phyloP scores from a whole-genome alignment of 495 filamentous ascomycete genomes.

The Hyaloscypha finlandica region DNA sequence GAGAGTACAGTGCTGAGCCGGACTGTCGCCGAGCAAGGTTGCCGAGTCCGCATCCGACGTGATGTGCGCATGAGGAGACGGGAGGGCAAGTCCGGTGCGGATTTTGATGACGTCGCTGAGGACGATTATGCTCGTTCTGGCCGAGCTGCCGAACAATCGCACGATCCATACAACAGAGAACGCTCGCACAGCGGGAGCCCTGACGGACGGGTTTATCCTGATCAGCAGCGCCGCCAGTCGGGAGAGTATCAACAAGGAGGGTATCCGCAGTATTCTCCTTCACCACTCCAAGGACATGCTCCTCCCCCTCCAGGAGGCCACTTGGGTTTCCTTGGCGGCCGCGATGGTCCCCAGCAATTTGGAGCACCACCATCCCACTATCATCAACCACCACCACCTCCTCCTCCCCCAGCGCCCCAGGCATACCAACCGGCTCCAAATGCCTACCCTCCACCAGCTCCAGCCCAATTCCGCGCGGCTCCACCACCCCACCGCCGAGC shows the following conservation, averaged over 20 bases:
- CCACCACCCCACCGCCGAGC: constrained; percentile 9
- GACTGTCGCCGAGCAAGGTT: constrained; percentile 94
- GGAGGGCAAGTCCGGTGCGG: constrained; percentile 63
- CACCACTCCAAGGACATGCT: background rate
- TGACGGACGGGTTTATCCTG: background rate
- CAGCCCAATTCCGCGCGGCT: background rate
- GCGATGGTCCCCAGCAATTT: background rate
- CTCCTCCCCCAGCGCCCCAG: background rate
- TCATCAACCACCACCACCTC: constrained; percentile 48
- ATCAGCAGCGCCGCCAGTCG: constrained; percentile 4
- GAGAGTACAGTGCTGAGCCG: constrained; percentile 89
- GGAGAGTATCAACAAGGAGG: constrained; percentile 4
- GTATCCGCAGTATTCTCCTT: background rate
- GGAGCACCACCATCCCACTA: constrained; percentile 38
- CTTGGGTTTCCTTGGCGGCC: background rate
- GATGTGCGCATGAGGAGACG: constrained; percentile 94
- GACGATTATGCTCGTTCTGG: constrained; percentile 19
- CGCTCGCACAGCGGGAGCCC: constrained; percentile 19
- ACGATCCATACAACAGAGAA: constrained; percentile 16
- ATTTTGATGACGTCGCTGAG: constrained; percentile 48
- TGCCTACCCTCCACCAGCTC: constrained; percentile 9
- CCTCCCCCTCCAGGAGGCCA: constrained; percentile 3
- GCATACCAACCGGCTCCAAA: constrained; percentile 13
- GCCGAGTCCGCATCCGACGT: constrained; percentile 92
- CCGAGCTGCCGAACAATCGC: constrained; percentile 5